A percentile compares a stretch with the other conserved stretches of the same genome.
Evolutionary conservation across 768 basidiomycete genomes (phyloP).

Genomic region (Termitomyces eurrhizus): DNA sequence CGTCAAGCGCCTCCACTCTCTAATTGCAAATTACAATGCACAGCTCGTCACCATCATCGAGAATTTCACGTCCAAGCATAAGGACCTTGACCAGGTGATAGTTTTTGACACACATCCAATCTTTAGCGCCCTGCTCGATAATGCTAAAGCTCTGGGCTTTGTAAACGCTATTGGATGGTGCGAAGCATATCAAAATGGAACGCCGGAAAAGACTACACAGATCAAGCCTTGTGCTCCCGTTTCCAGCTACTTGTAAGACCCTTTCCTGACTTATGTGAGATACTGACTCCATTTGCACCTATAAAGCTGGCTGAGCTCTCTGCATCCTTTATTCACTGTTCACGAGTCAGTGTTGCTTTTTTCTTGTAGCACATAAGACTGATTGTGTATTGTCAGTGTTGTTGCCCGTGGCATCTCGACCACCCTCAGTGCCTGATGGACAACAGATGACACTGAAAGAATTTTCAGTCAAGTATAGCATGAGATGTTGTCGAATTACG

Average conservation of each 20-base stretch:
- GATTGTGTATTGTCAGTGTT: slow-evolving; percentile 26
- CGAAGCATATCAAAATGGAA: slow-evolving; percentile 56
- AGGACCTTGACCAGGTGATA: no score
- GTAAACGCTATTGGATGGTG: slow-evolving; percentile 58
- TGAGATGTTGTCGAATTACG: no score
- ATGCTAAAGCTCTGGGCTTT: slow-evolving; percentile 49
- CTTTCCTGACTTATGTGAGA: background rate
- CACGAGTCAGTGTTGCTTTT: no score
- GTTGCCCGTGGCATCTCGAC: slow-evolving; percentile 52
- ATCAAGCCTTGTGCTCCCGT: slow-evolving; percentile 56
- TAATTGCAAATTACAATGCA: no score
- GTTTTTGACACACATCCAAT: no score
- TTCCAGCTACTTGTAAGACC: slow-evolving; percentile 58
- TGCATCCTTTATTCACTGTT: no score
- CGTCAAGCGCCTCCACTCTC: no score
- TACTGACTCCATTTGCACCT: background rate
- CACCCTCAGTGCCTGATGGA: slow-evolving; percentile 30
- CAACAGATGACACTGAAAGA: background rate
- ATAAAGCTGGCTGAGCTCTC: no score
- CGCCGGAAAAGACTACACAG: slow-evolving; percentile 48
- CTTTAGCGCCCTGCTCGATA: slow-evolving; percentile 22
- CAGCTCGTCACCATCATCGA: no score
- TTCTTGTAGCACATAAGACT: background rate
- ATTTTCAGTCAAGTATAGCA: no score
- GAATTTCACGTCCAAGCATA: no score